A percentile compares a stretch with the other conserved stretches of the same genome.
Evolutionary conservation across 139 green algal species (phyloP).

Genomic region (Micromonas pusilla): DNA sequence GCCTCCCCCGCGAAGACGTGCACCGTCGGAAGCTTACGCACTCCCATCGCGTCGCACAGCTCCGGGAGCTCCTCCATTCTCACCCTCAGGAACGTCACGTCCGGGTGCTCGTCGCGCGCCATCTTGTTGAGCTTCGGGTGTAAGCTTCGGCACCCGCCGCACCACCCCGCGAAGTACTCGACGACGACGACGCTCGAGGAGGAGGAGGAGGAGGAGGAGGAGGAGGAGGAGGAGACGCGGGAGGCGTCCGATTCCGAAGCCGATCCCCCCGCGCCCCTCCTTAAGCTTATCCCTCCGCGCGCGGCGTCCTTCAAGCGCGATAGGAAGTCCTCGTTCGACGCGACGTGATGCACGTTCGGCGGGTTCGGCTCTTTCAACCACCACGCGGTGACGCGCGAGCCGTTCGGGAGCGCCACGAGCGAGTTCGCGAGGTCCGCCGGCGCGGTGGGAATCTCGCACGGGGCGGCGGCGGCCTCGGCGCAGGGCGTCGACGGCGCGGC

Average conservation of each 20-base stretch:
- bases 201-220: no score
- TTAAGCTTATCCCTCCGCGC: not conserved
- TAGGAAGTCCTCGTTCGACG: not conserved
- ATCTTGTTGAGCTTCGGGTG: constrained; percentile 5
- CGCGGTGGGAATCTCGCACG: not conserved
- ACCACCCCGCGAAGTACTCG: not conserved
- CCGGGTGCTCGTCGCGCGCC: not conserved
- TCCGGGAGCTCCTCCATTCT: not conserved
- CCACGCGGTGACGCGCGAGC: not conserved
- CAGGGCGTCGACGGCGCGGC: no score
- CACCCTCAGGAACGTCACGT: constrained; percentile 13
- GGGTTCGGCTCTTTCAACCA: not conserved
- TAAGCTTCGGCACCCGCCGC: not conserved
- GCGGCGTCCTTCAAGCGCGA: not conserved
- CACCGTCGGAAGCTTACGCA: not conserved
- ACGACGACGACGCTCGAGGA: not conserved
- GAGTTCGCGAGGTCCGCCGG: not conserved
- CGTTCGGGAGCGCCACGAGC: not conserved
- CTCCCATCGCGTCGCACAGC: not conserved
- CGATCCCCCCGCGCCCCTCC: not conserved
- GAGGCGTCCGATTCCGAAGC: not conserved
- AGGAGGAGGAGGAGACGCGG: not conserved
- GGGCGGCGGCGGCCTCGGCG: not conserved
- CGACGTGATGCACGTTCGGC: not conserved
- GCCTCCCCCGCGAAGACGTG: not conserved